Evolutionary conservation across 441 rosid species (phyloP).

Genomic region (Jatropha podagrica): DNA sequence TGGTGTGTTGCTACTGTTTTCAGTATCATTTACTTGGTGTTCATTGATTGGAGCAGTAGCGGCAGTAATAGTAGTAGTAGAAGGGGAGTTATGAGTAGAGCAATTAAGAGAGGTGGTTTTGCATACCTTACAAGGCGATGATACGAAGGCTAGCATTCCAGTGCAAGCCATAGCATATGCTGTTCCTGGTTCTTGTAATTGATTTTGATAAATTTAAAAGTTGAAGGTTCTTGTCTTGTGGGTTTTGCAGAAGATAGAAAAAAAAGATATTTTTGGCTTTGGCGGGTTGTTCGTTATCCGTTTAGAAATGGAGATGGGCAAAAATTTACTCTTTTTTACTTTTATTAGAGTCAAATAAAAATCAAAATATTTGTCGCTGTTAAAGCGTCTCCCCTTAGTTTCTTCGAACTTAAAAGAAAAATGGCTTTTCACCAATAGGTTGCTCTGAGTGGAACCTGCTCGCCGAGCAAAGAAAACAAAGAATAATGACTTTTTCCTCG

Average conservation of each 20-base stretch:
- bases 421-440: too few species aligned
- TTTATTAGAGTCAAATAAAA: too few species aligned
- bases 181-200: not conserved
- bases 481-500: too few species aligned
- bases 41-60: constrained; percentile 7
- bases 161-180: constrained; percentile 23
- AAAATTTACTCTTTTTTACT: too few species aligned
- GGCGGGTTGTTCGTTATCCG: not conserved
- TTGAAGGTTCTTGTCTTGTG: not conserved
- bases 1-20: not conserved
- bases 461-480: too few species aligned
- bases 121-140: constrained; percentile 35
- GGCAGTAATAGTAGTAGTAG: constrained; percentile 13
- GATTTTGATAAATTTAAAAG: not conserved
- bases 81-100: constrained; percentile 22
- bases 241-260: not conserved
- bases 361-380: too few species aligned
- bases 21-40: constrained; percentile 4
- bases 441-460: too few species aligned
- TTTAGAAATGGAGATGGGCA: too few species aligned
- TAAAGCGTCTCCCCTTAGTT: too few species aligned
- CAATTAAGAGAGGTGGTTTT: constrained; percentile 28
- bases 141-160: constrained; percentile 32
- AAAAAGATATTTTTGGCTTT: not conserved
- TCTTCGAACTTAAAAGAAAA: too few species aligned